A percentile compares a stretch with the other conserved stretches of the same genome.
Conservation (phyloP, 805 yeast genomes). For the Saccharomycopsis sp. region DNA sequence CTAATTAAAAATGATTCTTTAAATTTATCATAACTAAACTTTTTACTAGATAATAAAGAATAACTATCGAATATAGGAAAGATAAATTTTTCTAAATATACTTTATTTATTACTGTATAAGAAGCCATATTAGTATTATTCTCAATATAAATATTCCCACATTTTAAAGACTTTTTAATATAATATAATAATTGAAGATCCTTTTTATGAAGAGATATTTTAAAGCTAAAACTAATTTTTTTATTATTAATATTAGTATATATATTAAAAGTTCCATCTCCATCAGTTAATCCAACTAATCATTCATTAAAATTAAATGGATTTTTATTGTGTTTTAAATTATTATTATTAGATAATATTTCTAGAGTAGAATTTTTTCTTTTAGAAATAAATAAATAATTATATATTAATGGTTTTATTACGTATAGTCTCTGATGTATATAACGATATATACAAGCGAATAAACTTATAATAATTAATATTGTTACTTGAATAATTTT, state of each 20-base stretch:
- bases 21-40: slow-evolving; percentile 2
- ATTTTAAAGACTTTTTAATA: slow-evolving; percentile 9
- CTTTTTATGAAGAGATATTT: slow-evolving; percentile 6
- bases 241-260: slow-evolving; percentile 3
- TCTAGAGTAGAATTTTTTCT: no score
- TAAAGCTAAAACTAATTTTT: slow-evolving; percentile 1
- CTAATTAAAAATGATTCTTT: slow-evolving; percentile 1
- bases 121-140: slow-evolving; percentile 2
- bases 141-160: slow-evolving; percentile 4
- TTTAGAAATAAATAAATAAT: no score
- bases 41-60: slow-evolving; percentile 5
- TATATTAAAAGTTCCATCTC: slow-evolving; percentile 12
- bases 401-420: no score
- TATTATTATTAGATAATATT: no score
- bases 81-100: slow-evolving; percentile 1
- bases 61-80: slow-evolving; percentile 9
- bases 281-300: slow-evolving; percentile 13
- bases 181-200: slow-evolving; percentile 11
- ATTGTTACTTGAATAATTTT: slow-evolving; percentile 16
- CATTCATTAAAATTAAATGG: slow-evolving; percentile 6
- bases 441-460: no score
- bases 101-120: slow-evolving; percentile 1
- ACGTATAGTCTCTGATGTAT: no score
- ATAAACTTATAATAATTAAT: no score
- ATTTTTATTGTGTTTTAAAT: no score